Conservation (phyloP, 1,139 yeast species). For the Spathaspora jeffriesii region DNA sequence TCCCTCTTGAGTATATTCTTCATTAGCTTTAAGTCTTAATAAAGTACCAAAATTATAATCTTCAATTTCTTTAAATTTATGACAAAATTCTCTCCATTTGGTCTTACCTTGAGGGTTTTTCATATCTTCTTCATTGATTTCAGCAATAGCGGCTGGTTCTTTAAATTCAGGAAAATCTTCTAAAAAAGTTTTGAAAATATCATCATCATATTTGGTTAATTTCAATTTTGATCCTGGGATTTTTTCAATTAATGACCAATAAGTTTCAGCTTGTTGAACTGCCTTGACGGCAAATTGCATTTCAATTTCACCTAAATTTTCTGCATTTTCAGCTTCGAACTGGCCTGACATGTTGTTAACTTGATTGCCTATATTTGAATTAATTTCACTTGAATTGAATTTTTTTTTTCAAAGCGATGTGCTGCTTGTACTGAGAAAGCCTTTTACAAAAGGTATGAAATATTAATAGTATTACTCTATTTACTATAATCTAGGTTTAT, state of each 20-base stretch:
- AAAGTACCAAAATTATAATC: slow-evolving; percentile 97
- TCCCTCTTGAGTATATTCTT: slow-evolving; percentile 80
- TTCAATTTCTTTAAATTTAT: slow-evolving; percentile 77
- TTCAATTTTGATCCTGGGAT: slow-evolving; percentile 79
- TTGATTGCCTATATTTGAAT: neutral
- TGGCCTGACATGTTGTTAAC: slow-evolving; percentile 21
- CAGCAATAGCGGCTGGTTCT: slow-evolving; percentile 54
- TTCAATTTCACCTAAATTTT: slow-evolving; percentile 72
- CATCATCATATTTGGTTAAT: slow-evolving; percentile 82
- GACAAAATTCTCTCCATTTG: slow-evolving; percentile 90
- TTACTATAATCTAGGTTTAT: neutral
- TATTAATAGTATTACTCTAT: slow-evolving; percentile 3
- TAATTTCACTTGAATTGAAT: neutral
- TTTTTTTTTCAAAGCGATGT: slow-evolving; percentile 2
- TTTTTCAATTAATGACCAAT: slow-evolving; percentile 78
- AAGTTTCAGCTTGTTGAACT: slow-evolving; percentile 92
- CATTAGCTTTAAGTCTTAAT: slow-evolving; percentile 66
- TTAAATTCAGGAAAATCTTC: slow-evolving; percentile 85
- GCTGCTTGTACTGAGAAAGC: no score
- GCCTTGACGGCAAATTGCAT: slow-evolving; percentile 98
- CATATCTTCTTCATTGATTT: slow-evolving; percentile 76
- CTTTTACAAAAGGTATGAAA: no score
- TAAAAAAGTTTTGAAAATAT: slow-evolving; percentile 67
- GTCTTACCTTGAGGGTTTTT: slow-evolving; percentile 80
- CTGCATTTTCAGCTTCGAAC: slow-evolving; percentile 57